Percentiles rank a stretch among this genome's conserved stretches.
phyloP scores from a whole-genome alignment of 495 filamentous ascomycete species.

The Saxispiralis lemnorum region DNA sequence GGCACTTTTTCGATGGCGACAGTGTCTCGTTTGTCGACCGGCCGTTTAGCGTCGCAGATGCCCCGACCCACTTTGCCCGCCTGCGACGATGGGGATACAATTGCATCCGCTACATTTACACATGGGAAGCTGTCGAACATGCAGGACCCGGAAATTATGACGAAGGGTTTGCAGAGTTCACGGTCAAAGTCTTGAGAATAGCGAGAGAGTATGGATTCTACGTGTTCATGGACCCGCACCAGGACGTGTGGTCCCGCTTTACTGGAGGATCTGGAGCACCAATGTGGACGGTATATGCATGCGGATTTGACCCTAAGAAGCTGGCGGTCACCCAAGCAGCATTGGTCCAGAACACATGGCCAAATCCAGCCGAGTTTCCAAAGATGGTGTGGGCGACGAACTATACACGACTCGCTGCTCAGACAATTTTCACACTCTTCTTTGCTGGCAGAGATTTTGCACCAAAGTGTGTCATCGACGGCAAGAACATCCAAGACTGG shows the following conservation, averaged over 20 bases:
- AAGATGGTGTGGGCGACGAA: slow-evolving; percentile 99
- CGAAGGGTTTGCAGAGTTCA: slow-evolving; percentile 81
- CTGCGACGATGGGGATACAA: slow-evolving; percentile 84
- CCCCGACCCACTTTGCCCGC: slow-evolving; percentile 72
- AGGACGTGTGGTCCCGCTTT: slow-evolving; percentile 94
- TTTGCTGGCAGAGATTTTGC: slow-evolving; percentile 87
- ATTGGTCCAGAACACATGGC: slow-evolving; percentile 84
- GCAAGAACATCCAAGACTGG: slow-evolving; percentile 90
- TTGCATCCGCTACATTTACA: slow-evolving; percentile 88
- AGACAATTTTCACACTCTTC: slow-evolving; percentile 86
- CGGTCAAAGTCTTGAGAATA: slow-evolving; percentile 62
- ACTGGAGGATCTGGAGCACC: slow-evolving; percentile 89
- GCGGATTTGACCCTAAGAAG: slow-evolving; percentile 65
- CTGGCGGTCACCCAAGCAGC: slow-evolving; percentile 83
- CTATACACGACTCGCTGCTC: slow-evolving; percentile 71
- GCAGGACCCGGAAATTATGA: slow-evolving; percentile 88
- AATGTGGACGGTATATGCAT: slow-evolving; percentile 94
- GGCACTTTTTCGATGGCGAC: slow-evolving; percentile 84
- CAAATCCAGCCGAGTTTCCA: slow-evolving; percentile 71
- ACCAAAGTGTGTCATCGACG: slow-evolving; percentile 88
- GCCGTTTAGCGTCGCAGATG: slow-evolving; percentile 68
- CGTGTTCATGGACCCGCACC: slow-evolving; percentile 93
- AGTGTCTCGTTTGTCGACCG: slow-evolving; percentile 74
- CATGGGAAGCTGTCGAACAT: slow-evolving; percentile 97
- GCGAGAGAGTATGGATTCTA: slow-evolving; percentile 87